Conservation (phyloP, 441 rosid genomes). For the Biscutella laevigata region DNA sequence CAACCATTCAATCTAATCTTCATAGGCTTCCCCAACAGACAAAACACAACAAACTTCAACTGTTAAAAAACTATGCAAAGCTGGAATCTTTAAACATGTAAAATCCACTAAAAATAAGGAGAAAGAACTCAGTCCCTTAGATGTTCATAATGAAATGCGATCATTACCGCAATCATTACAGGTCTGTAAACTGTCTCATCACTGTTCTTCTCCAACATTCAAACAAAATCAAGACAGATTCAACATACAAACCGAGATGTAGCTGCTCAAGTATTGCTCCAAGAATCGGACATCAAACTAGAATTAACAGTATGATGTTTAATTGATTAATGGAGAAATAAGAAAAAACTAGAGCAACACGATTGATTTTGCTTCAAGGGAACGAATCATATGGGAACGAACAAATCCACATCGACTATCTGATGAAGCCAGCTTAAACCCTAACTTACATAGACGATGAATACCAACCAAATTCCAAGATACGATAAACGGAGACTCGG, state of each 20-base stretch:
- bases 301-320: not conserved
- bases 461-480: not conserved
- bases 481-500: not conserved
- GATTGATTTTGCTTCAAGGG: slow-evolving; percentile 65
- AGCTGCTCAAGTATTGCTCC: slow-evolving; percentile 39
- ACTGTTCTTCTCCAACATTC: slow-evolving; percentile 19
- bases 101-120: not conserved
- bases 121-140: slow-evolving; percentile 77
- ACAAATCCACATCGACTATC: slow-evolving; percentile 64
- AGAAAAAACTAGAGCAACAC: slow-evolving; percentile 33
- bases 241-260: slow-evolving; percentile 8
- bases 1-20: slow-evolving; percentile 25
- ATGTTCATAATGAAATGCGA: slow-evolving; percentile 62
- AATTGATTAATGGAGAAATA: not conserved
- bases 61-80: not conserved
- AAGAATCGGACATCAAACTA: not conserved
- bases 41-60: too few species aligned
- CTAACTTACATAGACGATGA: not conserved
- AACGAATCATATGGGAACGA: slow-evolving; percentile 70
- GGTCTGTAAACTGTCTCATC: slow-evolving; percentile 75
- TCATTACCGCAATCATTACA: slow-evolving; percentile 81
- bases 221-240: not conserved
- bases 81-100: not conserved
- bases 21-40: not conserved
- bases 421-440: slow-evolving; percentile 40